Evolutionary conservation across 1,284 basidiomycete genomes (phyloP), one percentile per base, ranked within the genome.

Genomic region (Boletus semigastroideus): DNA sequence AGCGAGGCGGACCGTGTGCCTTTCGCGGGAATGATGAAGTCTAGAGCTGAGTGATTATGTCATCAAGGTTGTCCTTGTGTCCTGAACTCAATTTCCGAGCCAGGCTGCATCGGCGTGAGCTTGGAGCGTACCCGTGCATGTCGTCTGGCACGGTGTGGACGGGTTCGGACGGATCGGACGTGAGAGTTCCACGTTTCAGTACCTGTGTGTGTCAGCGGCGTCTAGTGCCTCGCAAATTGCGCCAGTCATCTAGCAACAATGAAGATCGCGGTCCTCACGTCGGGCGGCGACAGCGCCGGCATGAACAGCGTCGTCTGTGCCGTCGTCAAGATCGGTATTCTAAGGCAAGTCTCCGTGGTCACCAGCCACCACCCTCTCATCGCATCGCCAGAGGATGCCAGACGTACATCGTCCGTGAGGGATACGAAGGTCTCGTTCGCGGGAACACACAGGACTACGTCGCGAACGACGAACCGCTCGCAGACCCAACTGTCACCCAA

Each of bases 221-320:
- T 11, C n/a, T 7, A 22, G 22, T 22, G 25, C 5, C 25, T 25
- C 25, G 25, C 25, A 25, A n/a, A n/a, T 25, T 6, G 25, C 7
- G 7, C 25, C 25, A 25, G 4, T n/a, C 38, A 19, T 38, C 19
- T 17, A 20, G 12, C 11, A 14, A n/a, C 28, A 6, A 19, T 31
- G 19, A 89, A 88, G 74, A 79, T 95, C 66, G 95, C 94, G 6
- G 89, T 98, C 48, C 84, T 99, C 64, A 99, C 96, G 3, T 94
- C 90, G 1, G 97, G 96, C 53, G 96, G 97, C 63, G 96, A 99
- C 77, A 93, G 91, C 70, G 94, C 97, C 42, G 96, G 92, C 62
- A 94, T 96, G 94, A 97, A 97, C 69, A 93, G 94, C 33, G 93
- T 89, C 48, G 94, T 97, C 46, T 89, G 94, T 59, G 81, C 93